Conservation (phyloP, 768 basidiomycete species). For the Amanita exitialis region DNA sequence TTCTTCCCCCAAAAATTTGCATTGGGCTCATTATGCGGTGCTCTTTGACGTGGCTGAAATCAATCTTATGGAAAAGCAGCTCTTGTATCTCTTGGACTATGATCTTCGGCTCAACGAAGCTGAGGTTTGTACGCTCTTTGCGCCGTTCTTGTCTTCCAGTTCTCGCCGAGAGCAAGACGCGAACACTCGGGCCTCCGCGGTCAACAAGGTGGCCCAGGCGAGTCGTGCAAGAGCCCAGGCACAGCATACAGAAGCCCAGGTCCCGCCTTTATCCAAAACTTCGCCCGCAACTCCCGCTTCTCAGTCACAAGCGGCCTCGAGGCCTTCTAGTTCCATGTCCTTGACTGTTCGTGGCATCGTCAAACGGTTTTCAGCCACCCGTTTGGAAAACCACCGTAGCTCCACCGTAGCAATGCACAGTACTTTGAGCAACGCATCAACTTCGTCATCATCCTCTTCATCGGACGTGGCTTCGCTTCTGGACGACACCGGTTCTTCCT, state of each 20-base stretch:
- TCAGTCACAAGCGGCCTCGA: slow-evolving; percentile 26
- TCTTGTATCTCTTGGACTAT: slow-evolving; percentile 86
- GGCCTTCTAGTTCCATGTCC: slow-evolving; percentile 25
- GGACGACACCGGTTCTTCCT: slow-evolving; percentile 55
- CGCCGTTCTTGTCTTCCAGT: slow-evolving; percentile 46
- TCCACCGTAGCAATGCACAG: slow-evolving; percentile 30
- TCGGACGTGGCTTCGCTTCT: slow-evolving; percentile 56
- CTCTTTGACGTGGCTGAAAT: slow-evolving; percentile 73
- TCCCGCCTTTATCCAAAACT: slow-evolving; percentile 20
- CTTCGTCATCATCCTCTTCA: slow-evolving; percentile 26
- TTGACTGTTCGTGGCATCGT: slow-evolving; percentile 52
- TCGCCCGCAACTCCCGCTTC: slow-evolving; percentile 16
- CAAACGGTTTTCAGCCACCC: slow-evolving; percentile 41
- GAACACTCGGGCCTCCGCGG: slow-evolving; percentile 40
- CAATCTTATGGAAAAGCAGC: slow-evolving; percentile 96
- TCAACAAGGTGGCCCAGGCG: slow-evolving; percentile 45
- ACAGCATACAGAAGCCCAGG: slow-evolving; percentile 26
- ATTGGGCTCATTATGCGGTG: slow-evolving; percentile 78
- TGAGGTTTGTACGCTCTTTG: slow-evolving; percentile 66
- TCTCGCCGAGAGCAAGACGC: slow-evolving; percentile 16
- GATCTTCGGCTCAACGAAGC: slow-evolving; percentile 84
- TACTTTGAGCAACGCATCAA: slow-evolving; percentile 30
- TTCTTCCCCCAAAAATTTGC: slow-evolving; percentile 89
- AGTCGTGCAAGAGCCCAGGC: slow-evolving; percentile 36
- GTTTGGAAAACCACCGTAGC: slow-evolving; percentile 20